Evolutionary conservation across 2,329 filamentous ascomycete species (phyloP), one percentile per base, ranked within the genome.

Genomic region (Aspergillus sclerotialis): DNA sequence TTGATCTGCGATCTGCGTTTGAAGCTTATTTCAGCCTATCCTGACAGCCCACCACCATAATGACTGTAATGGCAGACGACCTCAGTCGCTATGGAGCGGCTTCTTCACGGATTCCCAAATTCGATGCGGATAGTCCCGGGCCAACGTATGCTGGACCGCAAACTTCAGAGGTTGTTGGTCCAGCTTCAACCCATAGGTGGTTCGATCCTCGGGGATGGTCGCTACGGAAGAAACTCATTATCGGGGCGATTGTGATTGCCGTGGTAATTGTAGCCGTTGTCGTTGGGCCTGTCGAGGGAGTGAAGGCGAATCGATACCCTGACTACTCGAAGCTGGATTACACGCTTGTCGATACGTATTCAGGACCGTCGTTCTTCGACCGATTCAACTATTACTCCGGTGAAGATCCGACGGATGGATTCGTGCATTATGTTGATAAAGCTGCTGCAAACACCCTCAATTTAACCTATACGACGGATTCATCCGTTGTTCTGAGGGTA

Each of bases 391-490:
- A 68, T 37, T 69, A 61, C 40, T 61, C 60, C 1, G 62, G 49
- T 5, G 53, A 60, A 28, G 68, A 71, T 38, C 67, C 68, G 4
- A 58, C 68, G 4, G 25, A 45, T 4, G 68, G 68, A 1, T 68
- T 68, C 36, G 68, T 71, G 4, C 52, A 68, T 44, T 73, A 65
- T 39, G 65, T 72, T 13, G 56, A 64, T 42, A 46, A 53, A 29
- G 36, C 50, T 1, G 54, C 62, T 2, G 55, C 63, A 1, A 40
- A 31, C 2, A 32, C 33, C 10, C 38, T 60, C 5, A 84, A 84
- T 57, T 67, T 84, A 19, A 83, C 80, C 0, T 76, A 75, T 46
- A 74, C 77, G 5, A 69, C 70, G 1, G 47, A 63, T 1, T 58
- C 60, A 25, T 66, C 72, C 0, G 78, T 77, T 7, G 48, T 82